Evolutionary conservation across 1,284 basidiomycete genomes (phyloP), one percentile per base, ranked within the genome.

Genomic region (Phlebopus sp.): DNA sequence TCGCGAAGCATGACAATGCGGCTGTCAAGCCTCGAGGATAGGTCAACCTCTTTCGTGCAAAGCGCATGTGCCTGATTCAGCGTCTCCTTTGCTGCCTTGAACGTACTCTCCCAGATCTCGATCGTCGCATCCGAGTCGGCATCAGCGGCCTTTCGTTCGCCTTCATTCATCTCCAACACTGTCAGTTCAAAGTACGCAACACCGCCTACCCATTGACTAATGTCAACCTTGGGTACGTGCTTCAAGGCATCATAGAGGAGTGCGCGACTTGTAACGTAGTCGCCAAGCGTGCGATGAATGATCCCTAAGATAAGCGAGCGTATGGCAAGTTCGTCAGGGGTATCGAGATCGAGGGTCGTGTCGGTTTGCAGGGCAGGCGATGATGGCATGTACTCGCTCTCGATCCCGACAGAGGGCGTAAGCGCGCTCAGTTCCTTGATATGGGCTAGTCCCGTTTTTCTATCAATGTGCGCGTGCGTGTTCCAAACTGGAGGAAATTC

Each of bases 291-390:
- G 27, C 84, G 78, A 56, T 86, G 78, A 10, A 75, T 69, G 55
- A 85, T 76, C 5, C 86, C 86, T 13, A 89, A 72, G 5, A 90
- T 73, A 2, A 89, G 74, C 0, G 81, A 70, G 8, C 86, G 82
- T 21, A 87, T 59, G 0, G 81, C 85, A n/a, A 79, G 69, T 57
- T 90, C 86, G 57, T 90, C 86, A 0, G 79, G 66, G 0, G 81
- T 85, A 58, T 86, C 82, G 17, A 87, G 74, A 55, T 81, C 78
- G 14, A 51, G 43, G 27, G 34, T 19, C 6, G 21, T 7, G 13
- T 44, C 44, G 25, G 49, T 30, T 25, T 55, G 44, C n/a, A 48
- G 44, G 23, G 51, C 31, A 23, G 55, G 40, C 13, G 50, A 43
- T 2, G 57, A 34, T 0, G 39, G 31, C 47, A 67, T 63, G 56